Conservation (phyloP, 2,329 filamentous ascomycete species). For the Ceratocystis lukuohia region DNA sequence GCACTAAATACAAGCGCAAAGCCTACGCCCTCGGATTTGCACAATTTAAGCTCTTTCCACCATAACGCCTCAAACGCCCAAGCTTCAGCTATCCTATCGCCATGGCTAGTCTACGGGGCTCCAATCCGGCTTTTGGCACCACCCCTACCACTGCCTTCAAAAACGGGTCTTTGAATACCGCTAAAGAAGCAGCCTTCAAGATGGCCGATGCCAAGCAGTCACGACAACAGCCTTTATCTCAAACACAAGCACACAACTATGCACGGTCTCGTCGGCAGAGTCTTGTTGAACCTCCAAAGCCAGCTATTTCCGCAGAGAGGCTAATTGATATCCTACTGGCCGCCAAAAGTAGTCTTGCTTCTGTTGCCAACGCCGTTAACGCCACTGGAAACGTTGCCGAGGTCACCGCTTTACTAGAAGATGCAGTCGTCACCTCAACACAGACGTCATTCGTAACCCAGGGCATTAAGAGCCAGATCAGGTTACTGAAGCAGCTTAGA, state of each 20-base stretch:
- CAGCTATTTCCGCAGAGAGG: conserved; percentile 44
- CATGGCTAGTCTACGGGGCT: conserved; percentile 10
- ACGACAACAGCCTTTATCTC: neutral
- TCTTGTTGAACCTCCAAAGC: conserved; percentile 8
- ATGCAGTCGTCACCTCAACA: conserved; percentile 59
- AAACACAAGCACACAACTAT: neutral
- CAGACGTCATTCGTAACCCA: conserved; percentile 54
- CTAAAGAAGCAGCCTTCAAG: conserved; percentile 7
- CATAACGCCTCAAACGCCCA: neutral
- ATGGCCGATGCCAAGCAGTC: neutral
- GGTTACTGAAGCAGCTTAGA: conserved; percentile 39
- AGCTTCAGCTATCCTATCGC: neutral
- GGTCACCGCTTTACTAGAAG: conserved; percentile 63
- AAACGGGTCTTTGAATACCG: conserved; percentile 15
- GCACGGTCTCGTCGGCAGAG: conserved; percentile 14
- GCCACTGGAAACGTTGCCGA: conserved; percentile 70
- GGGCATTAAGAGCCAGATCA: conserved; percentile 45
- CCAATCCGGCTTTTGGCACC: neutral
- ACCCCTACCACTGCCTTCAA: conserved; percentile 14
- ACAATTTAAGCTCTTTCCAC: neutral
- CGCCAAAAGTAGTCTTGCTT: conserved; percentile 75
- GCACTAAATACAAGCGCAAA: no score
- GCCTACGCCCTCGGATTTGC: neutral
- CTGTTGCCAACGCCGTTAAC: conserved; percentile 68
- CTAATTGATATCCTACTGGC: conserved; percentile 75